Conservation (phyloP, 192 early-diverging fungal species). For the Kappamyces sp. region DNA sequence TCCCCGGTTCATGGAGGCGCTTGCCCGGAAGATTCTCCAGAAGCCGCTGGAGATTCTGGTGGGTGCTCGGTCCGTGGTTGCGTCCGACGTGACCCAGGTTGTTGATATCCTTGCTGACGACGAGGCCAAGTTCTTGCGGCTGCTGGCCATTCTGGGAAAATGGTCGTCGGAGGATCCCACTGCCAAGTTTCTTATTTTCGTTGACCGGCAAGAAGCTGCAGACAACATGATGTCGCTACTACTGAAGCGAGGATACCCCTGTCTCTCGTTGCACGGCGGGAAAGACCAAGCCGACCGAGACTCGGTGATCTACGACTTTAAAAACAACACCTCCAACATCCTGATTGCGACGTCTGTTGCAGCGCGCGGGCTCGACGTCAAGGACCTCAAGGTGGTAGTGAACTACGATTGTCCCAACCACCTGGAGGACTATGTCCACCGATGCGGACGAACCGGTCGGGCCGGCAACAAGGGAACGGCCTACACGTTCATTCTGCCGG, state of each 20-base stretch:
- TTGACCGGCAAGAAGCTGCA: conserved; percentile 90
- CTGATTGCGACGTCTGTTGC: conserved; percentile 96
- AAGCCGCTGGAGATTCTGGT: conserved; percentile 92
- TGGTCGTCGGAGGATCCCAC: conserved; percentile 61
- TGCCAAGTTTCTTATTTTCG: conserved; percentile 82
- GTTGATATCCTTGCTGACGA: conserved; percentile 81
- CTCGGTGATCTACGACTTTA: conserved; percentile 90
- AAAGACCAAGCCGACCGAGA: conserved; percentile 72
- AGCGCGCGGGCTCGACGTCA: conserved; percentile 92
- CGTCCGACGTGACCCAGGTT: conserved; percentile 78
- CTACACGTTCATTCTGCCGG: conserved; percentile 90
- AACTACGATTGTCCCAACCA: conserved; percentile 98
- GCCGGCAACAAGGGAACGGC: conserved; percentile 97
- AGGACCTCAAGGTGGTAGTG: conserved; percentile 83
- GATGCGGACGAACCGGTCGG: conserved; percentile 94
- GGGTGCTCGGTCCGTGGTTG: conserved; percentile 86
- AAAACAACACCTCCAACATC: conserved; percentile 78
- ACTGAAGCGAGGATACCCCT: conserved; percentile 75
- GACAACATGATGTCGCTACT: conserved; percentile 83
- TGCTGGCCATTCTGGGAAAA: conserved; percentile 83
- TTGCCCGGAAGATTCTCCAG: conserved; percentile 86
- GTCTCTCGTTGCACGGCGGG: conserved; percentile 90
- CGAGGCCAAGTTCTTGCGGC: conserved; percentile 77
- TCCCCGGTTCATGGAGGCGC: conserved; percentile 90
- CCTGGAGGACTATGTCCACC: conserved; percentile 98